Evolutionary conservation across 2,329 filamentous ascomycete genomes (phyloP).

Genomic region (Xylariales sp.): DNA sequence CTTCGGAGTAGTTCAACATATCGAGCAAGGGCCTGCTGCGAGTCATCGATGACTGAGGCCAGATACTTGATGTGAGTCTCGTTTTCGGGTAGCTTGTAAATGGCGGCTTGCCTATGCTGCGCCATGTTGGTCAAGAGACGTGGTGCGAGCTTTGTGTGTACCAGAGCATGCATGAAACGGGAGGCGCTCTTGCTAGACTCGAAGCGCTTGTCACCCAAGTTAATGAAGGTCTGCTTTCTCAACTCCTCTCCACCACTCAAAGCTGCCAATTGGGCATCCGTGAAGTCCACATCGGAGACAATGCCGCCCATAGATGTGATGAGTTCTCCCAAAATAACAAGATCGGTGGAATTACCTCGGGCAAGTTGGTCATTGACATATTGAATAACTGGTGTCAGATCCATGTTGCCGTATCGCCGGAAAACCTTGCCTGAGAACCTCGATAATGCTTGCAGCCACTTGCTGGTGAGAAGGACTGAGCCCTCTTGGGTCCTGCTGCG

Average conservation of each 20-base stretch:
- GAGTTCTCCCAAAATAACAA: slow-evolving; percentile 87
- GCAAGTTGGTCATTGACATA: slow-evolving; percentile 84
- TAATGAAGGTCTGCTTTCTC: slow-evolving; percentile 73
- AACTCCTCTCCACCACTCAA: slow-evolving; percentile 83
- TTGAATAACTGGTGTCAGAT: slow-evolving; percentile 78
- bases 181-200: slow-evolving; percentile 70
- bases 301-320: slow-evolving; percentile 93
- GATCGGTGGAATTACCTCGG: slow-evolving; percentile 78
- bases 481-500: slow-evolving; percentile 59
- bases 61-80: slow-evolving; percentile 84
- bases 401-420: slow-evolving; percentile 77
- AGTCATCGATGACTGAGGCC: slow-evolving; percentile 83
- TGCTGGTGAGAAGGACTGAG: slow-evolving; percentile 70
- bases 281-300: slow-evolving; percentile 79
- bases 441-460: slow-evolving; percentile 86
- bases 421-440: slow-evolving; percentile 90
- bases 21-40: slow-evolving; percentile 78
- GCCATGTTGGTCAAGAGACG: slow-evolving; percentile 85
- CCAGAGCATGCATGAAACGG: slow-evolving; percentile 73
- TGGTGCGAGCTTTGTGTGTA: slow-evolving; percentile 71
- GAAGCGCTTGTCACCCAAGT: slow-evolving; percentile 77
- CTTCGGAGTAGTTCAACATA: slow-evolving; percentile 85
- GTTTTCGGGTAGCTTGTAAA: slow-evolving; percentile 66
- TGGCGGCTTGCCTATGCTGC: slow-evolving; percentile 82
- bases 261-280: slow-evolving; percentile 78